Evolutionary conservation across 2,329 filamentous ascomycete species (phyloP).

Genomic region (Colletotrichum endophyticum): DNA sequence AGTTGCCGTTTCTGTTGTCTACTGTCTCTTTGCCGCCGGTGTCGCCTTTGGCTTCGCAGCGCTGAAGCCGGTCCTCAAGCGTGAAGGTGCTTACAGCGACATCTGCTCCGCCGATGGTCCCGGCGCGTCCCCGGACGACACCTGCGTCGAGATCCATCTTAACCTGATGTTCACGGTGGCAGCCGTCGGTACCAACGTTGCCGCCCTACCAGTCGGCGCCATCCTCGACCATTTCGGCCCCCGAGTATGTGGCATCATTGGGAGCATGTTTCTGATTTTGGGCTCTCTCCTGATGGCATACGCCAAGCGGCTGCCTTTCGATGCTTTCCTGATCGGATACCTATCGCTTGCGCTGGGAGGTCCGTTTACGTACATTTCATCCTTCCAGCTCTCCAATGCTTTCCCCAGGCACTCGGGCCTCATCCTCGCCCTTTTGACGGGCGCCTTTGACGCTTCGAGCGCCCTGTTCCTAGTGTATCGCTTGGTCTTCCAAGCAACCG

Average conservation of each 20-base stretch:
- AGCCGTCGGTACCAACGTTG: conserved; percentile 86
- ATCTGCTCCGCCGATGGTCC: conserved; percentile 51
- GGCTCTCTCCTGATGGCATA: conserved; percentile 79
- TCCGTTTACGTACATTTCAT: conserved; percentile 82
- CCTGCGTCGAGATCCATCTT: conserved; percentile 65
- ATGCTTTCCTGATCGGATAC: conserved; percentile 78
- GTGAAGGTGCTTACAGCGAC: conserved; percentile 73
- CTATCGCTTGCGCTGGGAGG: conserved; percentile 79
- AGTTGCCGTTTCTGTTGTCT: conserved; percentile 39
- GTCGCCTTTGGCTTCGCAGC: conserved; percentile 86
- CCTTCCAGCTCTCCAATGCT: conserved; percentile 84
- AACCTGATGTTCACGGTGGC: conserved; percentile 95
- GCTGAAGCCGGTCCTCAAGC: conserved; percentile 79
- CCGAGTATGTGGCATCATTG: conserved; percentile 74
- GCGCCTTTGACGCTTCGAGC: conserved; percentile 83
- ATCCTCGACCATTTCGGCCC: conserved; percentile 86
- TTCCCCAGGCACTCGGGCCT: conserved; percentile 79
- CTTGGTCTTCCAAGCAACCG: conserved; percentile 67
- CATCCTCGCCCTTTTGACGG: conserved; percentile 81
- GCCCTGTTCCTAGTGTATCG: conserved; percentile 79
- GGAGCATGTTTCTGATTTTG: conserved; percentile 68
- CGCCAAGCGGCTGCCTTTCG: conserved; percentile 68
- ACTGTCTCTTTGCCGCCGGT: conserved; percentile 57
- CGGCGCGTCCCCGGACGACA: conserved; percentile 32
- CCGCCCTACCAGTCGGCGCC: conserved; percentile 82